Evolutionary conservation across 345 rosid genomes (phyloP).

Genomic region (Gossypium turneri): DNA sequence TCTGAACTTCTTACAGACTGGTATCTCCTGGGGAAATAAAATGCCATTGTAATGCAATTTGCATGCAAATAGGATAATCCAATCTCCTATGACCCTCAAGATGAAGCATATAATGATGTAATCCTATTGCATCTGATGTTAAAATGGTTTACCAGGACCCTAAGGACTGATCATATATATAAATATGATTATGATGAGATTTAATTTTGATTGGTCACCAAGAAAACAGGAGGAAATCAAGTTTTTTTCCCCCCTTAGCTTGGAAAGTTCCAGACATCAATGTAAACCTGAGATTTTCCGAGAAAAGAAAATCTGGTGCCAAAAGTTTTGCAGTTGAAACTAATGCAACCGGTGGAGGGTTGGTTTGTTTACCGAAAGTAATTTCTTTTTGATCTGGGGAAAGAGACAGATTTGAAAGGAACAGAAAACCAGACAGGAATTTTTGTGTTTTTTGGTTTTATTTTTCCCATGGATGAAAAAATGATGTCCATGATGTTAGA

Average conservation of each 20-base stretch:
- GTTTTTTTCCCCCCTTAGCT: not conserved
- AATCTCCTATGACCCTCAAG: not conserved
- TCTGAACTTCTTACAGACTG: constrained; percentile 18
- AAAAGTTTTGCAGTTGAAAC: not conserved
- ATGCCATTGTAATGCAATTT: constrained; percentile 12
- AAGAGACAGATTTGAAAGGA: constrained; percentile 13
- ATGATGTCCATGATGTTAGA: constrained; percentile 10
- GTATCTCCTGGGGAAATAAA: constrained; percentile 19
- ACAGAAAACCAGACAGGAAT: constrained; percentile 2
- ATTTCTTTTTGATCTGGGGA: not conserved
- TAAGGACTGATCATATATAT: not conserved
- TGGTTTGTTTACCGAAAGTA: not conserved
- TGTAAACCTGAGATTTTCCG: not conserved
- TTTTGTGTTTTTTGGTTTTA: not conserved
- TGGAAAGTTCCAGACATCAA: not conserved
- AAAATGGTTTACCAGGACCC: not conserved
- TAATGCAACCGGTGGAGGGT: not conserved
- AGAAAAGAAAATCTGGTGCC: not conserved
- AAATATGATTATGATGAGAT: not conserved
- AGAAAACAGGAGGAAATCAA: not conserved
- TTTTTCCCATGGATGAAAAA: constrained; percentile 16
- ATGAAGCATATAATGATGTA: not conserved
- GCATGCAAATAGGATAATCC: not conserved
- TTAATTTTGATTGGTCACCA: not conserved
- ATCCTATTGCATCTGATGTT: constrained; percentile 1